Evolutionary conservation across 2,329 filamentous ascomycete species (phyloP), one percentile per base, ranked within the genome.

Genomic region (Lasiodiplodia citricola): DNA sequence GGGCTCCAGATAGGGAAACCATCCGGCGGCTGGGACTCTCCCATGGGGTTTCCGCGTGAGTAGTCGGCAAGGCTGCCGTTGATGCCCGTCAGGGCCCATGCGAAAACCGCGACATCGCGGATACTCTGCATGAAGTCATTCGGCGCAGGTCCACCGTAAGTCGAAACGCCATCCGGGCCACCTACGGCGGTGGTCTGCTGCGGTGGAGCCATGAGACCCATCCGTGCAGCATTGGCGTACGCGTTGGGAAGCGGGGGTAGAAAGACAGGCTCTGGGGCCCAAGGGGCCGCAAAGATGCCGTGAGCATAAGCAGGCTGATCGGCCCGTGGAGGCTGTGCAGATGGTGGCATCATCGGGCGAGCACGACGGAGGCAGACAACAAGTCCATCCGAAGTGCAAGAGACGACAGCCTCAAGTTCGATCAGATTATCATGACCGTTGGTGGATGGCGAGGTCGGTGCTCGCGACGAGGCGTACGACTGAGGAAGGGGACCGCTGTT

Each of bases 361-460:
- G 93, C 93, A 71, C 87, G 88, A 68, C 93, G 88, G 16, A 96
- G 82, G 62, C 95, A 90, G 8, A 96, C 92, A 2, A 96, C 92
- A 0, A 97, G 83, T 0, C 93, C 93, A 77, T 97, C 93, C 0
- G 93, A 96, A 2, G 93, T 93, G 80, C 93, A 97, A 0, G 93
- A 96, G 5, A 97, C 90, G n/a, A 97, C 92, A 2, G 93, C 93
- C 80, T 97, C 93, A 4, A 97, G 83, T 80, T 96, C 92, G 64
- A 93, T 84, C 1, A 85, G 84, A 16, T 79, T 80, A 6, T 69
- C 72, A 54, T 11, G 52, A 25, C 68, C 38, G n/a, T 51, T 35
- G 56, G 62, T 64, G 8, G 35, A 75, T 7, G 77, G 78, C 3
- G 70, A 69, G 2, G 70, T 55, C 18, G 50, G 50, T 8, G 23